phyloP scores from a whole-genome alignment of 1,284 basidiomycete species.

The Amylostereum areolatum region DNA sequence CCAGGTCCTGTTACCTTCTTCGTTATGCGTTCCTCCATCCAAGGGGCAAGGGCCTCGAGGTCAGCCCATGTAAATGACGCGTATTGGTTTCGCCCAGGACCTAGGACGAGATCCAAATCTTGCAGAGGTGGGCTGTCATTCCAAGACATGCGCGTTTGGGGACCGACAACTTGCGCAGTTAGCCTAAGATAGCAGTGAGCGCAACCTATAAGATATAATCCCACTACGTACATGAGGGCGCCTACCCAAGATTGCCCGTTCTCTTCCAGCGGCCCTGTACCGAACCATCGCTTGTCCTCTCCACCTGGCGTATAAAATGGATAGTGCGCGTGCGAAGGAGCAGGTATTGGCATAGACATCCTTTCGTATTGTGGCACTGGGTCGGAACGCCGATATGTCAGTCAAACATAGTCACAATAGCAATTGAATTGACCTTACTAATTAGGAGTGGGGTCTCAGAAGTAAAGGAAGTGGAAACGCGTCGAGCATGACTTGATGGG shows the following conservation, averaged over 20 bases:
- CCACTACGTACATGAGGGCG: constrained; percentile 50
- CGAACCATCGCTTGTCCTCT: constrained; percentile 59
- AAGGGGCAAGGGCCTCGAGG: constrained; percentile 65
- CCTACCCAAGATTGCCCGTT: constrained; percentile 70
- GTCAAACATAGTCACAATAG: no score
- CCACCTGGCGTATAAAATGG: constrained; percentile 69
- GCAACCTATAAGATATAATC: constrained; percentile 2
- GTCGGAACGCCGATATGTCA: no score
- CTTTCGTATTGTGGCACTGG: constrained; percentile 16
- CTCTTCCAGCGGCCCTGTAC: constrained; percentile 45
- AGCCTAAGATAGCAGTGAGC: constrained; percentile 37
- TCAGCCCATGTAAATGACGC: constrained; percentile 66
- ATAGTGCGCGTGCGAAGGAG: constrained; percentile 49
- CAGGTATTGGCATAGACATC: constrained; percentile 52
- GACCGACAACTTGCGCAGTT: constrained; percentile 52
- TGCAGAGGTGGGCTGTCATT: constrained; percentile 31
- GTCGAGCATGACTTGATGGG: background rate
- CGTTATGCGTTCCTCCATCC: constrained; percentile 61
- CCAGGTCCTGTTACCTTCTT: constrained; percentile 63
- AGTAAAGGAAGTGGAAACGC: background rate
- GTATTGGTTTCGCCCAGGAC: constrained; percentile 49
- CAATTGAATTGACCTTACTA: no score
- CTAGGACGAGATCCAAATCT: constrained; percentile 44
- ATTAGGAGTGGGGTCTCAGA: background rate
- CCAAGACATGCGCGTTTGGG: constrained; percentile 33